Evolutionary conservation across 2,329 filamentous ascomycete genomes (phyloP).

Genomic region (Mollisia scopiformis): DNA sequence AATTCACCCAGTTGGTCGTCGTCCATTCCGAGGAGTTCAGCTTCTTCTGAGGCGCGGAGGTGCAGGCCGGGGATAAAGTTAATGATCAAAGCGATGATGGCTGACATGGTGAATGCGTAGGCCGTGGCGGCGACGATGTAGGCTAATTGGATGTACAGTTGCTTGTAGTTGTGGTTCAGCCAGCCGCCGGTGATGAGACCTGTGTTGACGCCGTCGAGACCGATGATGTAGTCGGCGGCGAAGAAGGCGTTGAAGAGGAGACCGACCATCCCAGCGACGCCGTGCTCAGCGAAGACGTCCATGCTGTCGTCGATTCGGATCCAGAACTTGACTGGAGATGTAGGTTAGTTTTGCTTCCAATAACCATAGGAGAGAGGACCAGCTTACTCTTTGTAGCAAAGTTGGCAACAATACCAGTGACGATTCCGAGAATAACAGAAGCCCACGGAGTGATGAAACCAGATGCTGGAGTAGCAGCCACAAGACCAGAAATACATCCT

Average conservation of each 20-base stretch:
- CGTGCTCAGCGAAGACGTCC: slow-evolving; percentile 74
- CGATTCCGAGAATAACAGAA: slow-evolving; percentile 66
- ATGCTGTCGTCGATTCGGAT: slow-evolving; percentile 71
- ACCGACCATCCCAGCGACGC: slow-evolving; percentile 69
- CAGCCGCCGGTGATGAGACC: slow-evolving; percentile 66
- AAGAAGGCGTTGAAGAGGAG: slow-evolving; percentile 76
- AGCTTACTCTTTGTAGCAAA: slow-evolving; percentile 65
- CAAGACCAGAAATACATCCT: slow-evolving; percentile 70
- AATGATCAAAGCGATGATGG: slow-evolving; percentile 73
- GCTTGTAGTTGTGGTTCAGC: slow-evolving; percentile 73
- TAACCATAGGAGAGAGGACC: not conserved
- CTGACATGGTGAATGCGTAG: slow-evolving; percentile 76
- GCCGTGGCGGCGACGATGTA: slow-evolving; percentile 69
- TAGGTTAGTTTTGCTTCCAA: slow-evolving; percentile 13
- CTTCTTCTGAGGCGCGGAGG: slow-evolving; percentile 79
- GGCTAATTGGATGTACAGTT: slow-evolving; percentile 80
- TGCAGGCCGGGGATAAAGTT: slow-evolving; percentile 77
- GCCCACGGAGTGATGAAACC: slow-evolving; percentile 71
- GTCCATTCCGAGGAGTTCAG: slow-evolving; percentile 85
- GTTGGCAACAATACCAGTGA: slow-evolving; percentile 68
- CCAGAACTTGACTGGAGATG: slow-evolving; percentile 43
- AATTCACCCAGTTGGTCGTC: slow-evolving; percentile 91
- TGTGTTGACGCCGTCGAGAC: slow-evolving; percentile 77
- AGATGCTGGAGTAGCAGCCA: slow-evolving; percentile 70
- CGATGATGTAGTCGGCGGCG: slow-evolving; percentile 70